These are phyloP conservation scores for Solanum microdontum DNA, from an alignment of 257 asterid species.

Conservation along the genomic window DNA sequence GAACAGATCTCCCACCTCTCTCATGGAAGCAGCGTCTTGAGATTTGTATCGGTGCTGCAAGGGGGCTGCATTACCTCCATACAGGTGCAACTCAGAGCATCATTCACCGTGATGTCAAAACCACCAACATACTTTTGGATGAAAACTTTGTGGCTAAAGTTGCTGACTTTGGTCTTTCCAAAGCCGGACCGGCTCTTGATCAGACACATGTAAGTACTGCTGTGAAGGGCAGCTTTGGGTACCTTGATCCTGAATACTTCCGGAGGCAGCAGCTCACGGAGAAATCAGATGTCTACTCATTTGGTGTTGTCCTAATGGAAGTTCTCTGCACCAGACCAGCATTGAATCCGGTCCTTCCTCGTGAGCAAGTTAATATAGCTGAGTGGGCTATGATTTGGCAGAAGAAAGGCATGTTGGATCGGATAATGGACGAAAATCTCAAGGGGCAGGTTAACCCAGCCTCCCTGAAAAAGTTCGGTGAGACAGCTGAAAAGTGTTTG, in stretches of 20 bases:
- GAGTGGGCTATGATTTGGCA: slow-evolving; percentile 48
- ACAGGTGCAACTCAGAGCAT: slow-evolving; percentile 44
- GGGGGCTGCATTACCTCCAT: slow-evolving; percentile 42
- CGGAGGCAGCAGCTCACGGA: slow-evolving; percentile 42
- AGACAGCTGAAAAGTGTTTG: slow-evolving; percentile 37
- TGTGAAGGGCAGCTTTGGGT: slow-evolving; percentile 39
- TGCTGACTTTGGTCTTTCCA: slow-evolving; percentile 42
- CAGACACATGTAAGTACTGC: slow-evolving; percentile 46
- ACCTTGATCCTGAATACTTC: slow-evolving; percentile 44
- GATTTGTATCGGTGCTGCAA: slow-evolving; percentile 41
- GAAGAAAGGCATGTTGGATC: slow-evolving; percentile 34
- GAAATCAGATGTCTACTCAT: slow-evolving; percentile 40
- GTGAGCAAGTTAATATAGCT: slow-evolving; percentile 42
- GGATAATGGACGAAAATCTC: slow-evolving; percentile 25
- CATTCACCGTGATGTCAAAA: slow-evolving; percentile 41
- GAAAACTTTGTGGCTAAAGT: slow-evolving; percentile 39
- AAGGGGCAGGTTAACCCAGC: slow-evolving; percentile 28
- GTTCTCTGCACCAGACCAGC: slow-evolving; percentile 45
- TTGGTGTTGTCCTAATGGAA: slow-evolving; percentile 43
- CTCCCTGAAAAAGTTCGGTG: slow-evolving; percentile 36
- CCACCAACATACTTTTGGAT: slow-evolving; percentile 38
- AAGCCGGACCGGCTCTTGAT: slow-evolving; percentile 38
- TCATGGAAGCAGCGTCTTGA: slow-evolving; percentile 41
- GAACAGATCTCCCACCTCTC: slow-evolving; percentile 36
- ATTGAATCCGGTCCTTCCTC: slow-evolving; percentile 34